Base-by-base conservation (phyloP, 2,329 filamentous ascomycete species). In the Byssothecium circinans region DNA sequence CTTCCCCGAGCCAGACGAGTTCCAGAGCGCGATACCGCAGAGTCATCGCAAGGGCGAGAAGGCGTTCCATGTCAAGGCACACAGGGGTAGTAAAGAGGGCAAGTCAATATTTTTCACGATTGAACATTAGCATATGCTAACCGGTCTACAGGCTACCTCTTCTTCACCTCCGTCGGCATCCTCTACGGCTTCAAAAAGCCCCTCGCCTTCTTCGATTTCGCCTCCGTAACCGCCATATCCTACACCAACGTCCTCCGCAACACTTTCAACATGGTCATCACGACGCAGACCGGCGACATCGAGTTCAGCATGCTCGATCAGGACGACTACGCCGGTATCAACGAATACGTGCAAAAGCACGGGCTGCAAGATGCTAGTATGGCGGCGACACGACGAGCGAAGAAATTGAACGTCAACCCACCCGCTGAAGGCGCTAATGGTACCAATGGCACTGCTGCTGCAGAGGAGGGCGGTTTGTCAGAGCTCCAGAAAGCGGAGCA, bases 291-390 rank as follows among this genome's bases (percentile, higher is more conserved):
- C 1, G 75, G 81, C 57, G 83, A 86, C 53, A 74, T 82, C 15
- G 83, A 86, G 55, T 84, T 86, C 55, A 79, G 78, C 34, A 86
- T 86, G 83, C 72, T 86, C 34, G 83, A 86, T 53, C 83, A 86
- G 58, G 79, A 77, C 8, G 80, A 86, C 59, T 85, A 80, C 55
- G 72, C 75, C 0, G 82, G 81, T 14, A 85, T 86, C 39, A 82
- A 85, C 53, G 73, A 74, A 4, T 86, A 85, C 53, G 75, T 86
- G 48, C 83, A 83, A 64, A 74, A 76, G 23, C 82, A 85, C 58
- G 74, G 76, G 5, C 69, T 86, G 25, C 82, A 86, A 45, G 83
- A 86, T 60, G 81, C 82, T 2, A 84, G 81, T 60, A 74, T 86
- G 68, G 83, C 83, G 1, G 82, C 80, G 20, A 75, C 77, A 25